Conservation (phyloP, 2,329 filamentous ascomycete species). For the Metarhizium album region DNA sequence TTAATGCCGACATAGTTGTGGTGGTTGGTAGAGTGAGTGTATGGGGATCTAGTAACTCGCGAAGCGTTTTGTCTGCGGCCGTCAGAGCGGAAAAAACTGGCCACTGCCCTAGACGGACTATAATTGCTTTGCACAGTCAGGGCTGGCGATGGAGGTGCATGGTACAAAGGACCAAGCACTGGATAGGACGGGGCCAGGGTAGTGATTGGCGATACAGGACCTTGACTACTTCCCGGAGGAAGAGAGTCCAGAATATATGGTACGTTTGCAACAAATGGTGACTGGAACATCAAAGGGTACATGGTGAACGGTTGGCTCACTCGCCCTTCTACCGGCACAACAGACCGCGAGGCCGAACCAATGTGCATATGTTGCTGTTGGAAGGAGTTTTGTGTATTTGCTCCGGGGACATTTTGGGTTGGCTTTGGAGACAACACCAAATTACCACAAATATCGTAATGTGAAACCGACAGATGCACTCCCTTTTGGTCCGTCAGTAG, state of each 20-base stretch:
- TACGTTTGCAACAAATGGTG: constrained; percentile 17
- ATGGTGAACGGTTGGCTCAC: constrained; percentile 17
- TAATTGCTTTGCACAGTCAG: constrained; percentile 26
- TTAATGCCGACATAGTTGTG: constrained; percentile 53
- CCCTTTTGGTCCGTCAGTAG: constrained; percentile 9
- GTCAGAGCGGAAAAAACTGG: constrained; percentile 24
- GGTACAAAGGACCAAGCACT: constrained; percentile 18
- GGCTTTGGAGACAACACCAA: constrained; percentile 7
- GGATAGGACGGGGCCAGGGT: constrained; percentile 22
- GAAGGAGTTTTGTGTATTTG: background rate
- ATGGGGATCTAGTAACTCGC: constrained; percentile 33
- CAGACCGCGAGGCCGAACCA: constrained; percentile 5
- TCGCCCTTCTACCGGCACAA: constrained; percentile 10
- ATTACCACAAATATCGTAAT: constrained; percentile 5
- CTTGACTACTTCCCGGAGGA: constrained; percentile 7
- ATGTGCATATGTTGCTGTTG: constrained; percentile 6
- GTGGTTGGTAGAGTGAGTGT: constrained; percentile 36
- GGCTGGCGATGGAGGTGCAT: constrained; percentile 23
- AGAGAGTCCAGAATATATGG: constrained; percentile 20
- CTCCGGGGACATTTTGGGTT: constrained; percentile 5
- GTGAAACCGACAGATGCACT: constrained; percentile 14
- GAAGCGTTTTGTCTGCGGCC: constrained; percentile 38
- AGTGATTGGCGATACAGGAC: constrained; percentile 15
- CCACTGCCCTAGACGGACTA: constrained; percentile 27
- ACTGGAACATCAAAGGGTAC: constrained; percentile 24